Evolutionary conservation across 2,329 filamentous ascomycete genomes (phyloP).

Genomic region (Botrytis squamosa): DNA sequence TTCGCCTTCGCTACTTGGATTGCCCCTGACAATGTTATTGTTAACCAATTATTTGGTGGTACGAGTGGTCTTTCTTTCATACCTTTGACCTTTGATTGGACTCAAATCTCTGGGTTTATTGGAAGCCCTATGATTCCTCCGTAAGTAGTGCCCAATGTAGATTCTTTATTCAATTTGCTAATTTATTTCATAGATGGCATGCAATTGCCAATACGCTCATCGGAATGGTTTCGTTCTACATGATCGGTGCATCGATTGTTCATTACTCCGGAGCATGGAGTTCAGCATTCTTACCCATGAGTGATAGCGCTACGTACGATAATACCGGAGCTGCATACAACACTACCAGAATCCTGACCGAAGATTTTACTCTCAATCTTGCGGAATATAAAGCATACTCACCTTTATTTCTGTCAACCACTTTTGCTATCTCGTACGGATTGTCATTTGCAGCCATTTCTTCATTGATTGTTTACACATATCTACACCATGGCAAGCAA

Average conservation of each 20-base stretch:
- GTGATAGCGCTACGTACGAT: conserved; percentile 69
- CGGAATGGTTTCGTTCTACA: conserved; percentile 63
- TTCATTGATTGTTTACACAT: conserved; percentile 65
- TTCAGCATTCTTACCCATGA: conserved; percentile 63
- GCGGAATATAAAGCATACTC: conserved; percentile 67
- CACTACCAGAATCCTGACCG: conserved; percentile 59
- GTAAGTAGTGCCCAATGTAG: not conserved
- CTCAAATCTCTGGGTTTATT: conserved; percentile 52
- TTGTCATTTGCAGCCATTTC: conserved; percentile 71
- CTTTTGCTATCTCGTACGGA: conserved; percentile 68
- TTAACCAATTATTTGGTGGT: conserved; percentile 72
- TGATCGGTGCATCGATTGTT: conserved; percentile 55
- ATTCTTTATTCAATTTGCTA: not conserved
- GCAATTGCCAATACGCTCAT: conserved; percentile 72
- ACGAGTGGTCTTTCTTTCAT: conserved; percentile 63
- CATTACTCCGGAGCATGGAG: conserved; percentile 52
- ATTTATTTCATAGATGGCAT: conserved; percentile 49
- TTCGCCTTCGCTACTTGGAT: conserved; percentile 73
- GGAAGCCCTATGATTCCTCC: conserved; percentile 50
- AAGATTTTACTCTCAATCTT: conserved; percentile 61
- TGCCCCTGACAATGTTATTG: conserved; percentile 61
- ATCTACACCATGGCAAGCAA: conserved; percentile 63
- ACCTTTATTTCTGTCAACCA: conserved; percentile 71
- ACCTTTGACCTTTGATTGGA: conserved; percentile 75
- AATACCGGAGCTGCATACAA: conserved; percentile 66